Evolutionary conservation across 23 red algal genomes (phyloP).

Genomic region (Gracilaria domingensis): DNA sequence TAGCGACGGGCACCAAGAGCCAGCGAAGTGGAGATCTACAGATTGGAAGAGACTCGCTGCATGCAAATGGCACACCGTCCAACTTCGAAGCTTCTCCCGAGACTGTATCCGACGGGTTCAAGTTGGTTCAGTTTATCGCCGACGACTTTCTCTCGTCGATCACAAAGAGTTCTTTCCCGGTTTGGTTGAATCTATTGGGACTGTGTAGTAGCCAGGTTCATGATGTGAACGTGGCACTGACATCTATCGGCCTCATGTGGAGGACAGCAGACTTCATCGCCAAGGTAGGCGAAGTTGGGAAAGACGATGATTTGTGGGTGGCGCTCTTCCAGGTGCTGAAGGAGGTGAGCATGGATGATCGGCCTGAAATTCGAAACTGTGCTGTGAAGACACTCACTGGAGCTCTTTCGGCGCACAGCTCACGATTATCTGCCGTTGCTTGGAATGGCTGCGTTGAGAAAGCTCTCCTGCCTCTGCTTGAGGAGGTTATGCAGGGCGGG

Average conservation of each 20-base stretch:
- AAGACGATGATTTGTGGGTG: constrained; percentile 67
- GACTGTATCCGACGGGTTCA: constrained; percentile 63
- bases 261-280: constrained; percentile 80
- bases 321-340: constrained; percentile 64
- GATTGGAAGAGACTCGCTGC: not conserved
- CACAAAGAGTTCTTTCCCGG: constrained; percentile 31
- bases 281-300: constrained; percentile 27
- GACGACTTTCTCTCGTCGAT: constrained; percentile 78
- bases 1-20: constrained; percentile 18
- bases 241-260: constrained; percentile 79
- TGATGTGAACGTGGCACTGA: constrained; percentile 80
- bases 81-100: constrained; percentile 20
- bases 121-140: constrained; percentile 71
- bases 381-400: constrained; percentile 81
- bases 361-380: constrained; percentile 80
- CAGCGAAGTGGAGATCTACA: not conserved
- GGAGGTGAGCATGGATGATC: constrained; percentile 56
- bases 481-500: constrained; percentile 69
- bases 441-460: constrained; percentile 70
- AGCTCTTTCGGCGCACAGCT: constrained; percentile 54
- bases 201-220: constrained; percentile 58
- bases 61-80: not conserved
- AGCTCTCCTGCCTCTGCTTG: constrained; percentile 71
- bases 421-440: constrained; percentile 49
- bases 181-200: constrained; percentile 64